A percentile compares a stretch with the other conserved stretches of the same genome.
Conservation (phyloP, 1,284 basidiomycete genomes). For the Bondarzewia mesenterica region DNA sequence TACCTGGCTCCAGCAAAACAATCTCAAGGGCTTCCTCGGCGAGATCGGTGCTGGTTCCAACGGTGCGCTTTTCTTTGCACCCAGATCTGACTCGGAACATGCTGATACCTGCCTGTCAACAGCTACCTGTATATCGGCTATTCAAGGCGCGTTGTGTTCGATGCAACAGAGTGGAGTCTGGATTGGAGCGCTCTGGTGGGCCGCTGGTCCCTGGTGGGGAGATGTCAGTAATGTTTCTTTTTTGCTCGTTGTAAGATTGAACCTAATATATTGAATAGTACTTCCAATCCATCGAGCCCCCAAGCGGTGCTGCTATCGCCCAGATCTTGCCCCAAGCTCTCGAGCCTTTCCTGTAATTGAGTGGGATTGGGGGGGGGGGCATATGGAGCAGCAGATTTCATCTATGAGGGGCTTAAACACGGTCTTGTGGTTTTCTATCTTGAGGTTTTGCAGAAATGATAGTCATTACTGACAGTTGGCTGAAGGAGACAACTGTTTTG, state of each 20-base stretch:
- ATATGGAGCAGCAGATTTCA: no score
- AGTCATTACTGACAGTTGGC: no score
- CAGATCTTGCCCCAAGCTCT: constrained; percentile 50
- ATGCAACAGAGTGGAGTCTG: constrained; percentile 54
- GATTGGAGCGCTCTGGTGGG: constrained; percentile 53
- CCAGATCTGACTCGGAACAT: background rate
- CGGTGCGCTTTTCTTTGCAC: constrained; percentile 16
- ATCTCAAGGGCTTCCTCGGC: constrained; percentile 56
- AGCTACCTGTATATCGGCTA: constrained; percentile 38
- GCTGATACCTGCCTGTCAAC: background rate
- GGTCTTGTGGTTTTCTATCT: no score
- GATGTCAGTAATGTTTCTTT: constrained; percentile 30
- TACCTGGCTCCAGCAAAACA: constrained; percentile 48
- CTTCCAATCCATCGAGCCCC: constrained; percentile 58
- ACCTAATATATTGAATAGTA: constrained; percentile 30
- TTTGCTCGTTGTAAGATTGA: background rate
- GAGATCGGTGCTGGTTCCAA: constrained; percentile 57
- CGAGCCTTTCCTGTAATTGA: constrained; percentile 41
- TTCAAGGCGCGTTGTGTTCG: constrained; percentile 47
- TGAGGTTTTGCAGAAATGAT: no score
- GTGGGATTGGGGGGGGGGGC: no score
- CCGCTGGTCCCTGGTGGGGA: constrained; percentile 57
- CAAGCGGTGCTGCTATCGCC: constrained; percentile 43
- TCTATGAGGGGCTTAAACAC: no score
- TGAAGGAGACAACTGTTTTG: no score